These are phyloP conservation scores for Malania oleifera DNA, from an alignment of 164 flowering plant genomes.

Conservation along the genomic window DNA sequence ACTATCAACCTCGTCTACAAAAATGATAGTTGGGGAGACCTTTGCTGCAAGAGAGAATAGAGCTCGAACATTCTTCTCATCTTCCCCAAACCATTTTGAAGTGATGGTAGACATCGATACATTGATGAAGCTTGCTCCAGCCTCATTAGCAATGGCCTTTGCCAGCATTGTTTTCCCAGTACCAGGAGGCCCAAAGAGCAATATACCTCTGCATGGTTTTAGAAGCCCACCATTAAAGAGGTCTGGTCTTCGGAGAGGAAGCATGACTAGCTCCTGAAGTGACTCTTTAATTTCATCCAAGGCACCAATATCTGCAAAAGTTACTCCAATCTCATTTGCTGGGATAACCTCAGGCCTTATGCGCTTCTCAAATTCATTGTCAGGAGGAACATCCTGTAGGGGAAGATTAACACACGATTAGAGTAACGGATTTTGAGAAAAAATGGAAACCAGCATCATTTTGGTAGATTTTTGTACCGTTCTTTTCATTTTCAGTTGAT, in stretches of 20 bases:
- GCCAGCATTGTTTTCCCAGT: too few relatives aligned
- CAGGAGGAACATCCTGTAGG: constrained; percentile 40
- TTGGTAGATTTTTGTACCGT: too few relatives aligned
- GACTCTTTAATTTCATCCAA: constrained; percentile 3
- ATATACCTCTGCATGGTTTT: constrained; percentile 5
- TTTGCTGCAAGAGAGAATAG: constrained; percentile 47
- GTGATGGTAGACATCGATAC: too few relatives aligned
- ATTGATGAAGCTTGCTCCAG: too few relatives aligned
- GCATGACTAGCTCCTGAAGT: too few relatives aligned
- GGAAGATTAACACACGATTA: neutral
- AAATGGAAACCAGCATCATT: neutral
- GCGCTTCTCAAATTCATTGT: constrained; percentile 55
- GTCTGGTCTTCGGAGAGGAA: constrained; percentile 6
- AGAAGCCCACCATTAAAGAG: constrained; percentile 5
- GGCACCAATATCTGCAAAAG: constrained; percentile 5
- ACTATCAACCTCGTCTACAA: constrained; percentile 78
- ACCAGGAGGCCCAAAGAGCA: too few relatives aligned
- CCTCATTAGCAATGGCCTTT: too few relatives aligned
- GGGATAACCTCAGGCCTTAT: constrained; percentile 56
- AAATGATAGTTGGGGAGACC: constrained; percentile 54
- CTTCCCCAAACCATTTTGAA: constrained; percentile 16
- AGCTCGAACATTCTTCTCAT: constrained; percentile 52
- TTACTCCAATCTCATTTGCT: constrained; percentile 37
- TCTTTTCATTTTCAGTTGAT: too few relatives aligned
- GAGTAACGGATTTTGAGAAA: neutral